Evolutionary conservation across 495 filamentous ascomycete genomes (phyloP), one percentile per base, ranked within the genome.

Genomic region (Hypoxylon lienhwacheense): DNA sequence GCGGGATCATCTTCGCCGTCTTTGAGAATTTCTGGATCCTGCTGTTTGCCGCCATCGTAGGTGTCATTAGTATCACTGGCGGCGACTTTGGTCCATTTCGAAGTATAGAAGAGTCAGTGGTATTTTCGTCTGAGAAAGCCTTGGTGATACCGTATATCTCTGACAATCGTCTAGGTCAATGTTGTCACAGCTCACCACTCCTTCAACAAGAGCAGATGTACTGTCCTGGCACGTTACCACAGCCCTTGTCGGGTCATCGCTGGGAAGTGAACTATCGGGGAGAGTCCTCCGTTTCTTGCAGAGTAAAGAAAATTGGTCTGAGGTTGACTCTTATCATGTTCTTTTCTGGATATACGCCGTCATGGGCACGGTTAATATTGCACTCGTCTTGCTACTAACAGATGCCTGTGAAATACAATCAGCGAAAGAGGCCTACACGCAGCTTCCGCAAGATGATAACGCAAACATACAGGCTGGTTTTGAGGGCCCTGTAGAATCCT

Each of bases 51-150:
- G 88, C 88, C 4, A 79, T 95, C 24, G 61, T 93, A 35, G 90
- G 90, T 12, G 87, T 95, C 34, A 90, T 93, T 43, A 91, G 86
- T 70, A 85, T 89, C 39, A 86, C 85, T 70, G 87, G 87, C 4
- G 88, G 85, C 58, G 87, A 91, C 61, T 89, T 90, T 44, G 86
- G 86, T 0, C 88, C 88, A 0, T 95, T 93, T 69, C 80, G 86
- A 36, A 89, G 89, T 16, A 81, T 92, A n/a, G 90, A 95, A 64
- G 89, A 93, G 70, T 70, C 44, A 40, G 65, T 63, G 7, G 11
- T 34, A 5, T 45, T 28, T 12, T 36, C 7, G 10, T 14, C 2
- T 12, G 22, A 50, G 1, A 4, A 12, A 6, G 24, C 11, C 11
- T 16, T 25, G n/a, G 2, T 40, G 5, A 28, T 22, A 7, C 7